Evolutionary conservation across 176 grass and related monocot genomes (phyloP).

Genomic region (Triticum urartu): DNA sequence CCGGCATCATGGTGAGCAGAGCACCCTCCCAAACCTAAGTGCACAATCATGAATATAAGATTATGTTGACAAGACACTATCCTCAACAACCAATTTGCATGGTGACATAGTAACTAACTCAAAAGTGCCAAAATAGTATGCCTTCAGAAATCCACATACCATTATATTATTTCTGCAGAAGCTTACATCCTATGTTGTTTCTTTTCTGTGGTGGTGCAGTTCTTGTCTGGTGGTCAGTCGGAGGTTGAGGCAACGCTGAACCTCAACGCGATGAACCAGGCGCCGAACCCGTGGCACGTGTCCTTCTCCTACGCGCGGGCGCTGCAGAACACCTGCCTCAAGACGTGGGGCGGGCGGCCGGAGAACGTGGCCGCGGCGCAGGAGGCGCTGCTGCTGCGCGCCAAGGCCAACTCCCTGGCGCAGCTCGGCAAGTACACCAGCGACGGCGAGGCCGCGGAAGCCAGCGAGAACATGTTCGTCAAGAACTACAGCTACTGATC

Average conservation of each 20-base stretch:
- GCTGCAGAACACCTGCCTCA: constrained; percentile 97
- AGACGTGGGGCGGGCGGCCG: constrained; percentile 84
- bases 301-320: constrained; percentile 95
- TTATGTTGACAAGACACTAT: neutral
- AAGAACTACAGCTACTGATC: constrained; percentile 96
- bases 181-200: neutral
- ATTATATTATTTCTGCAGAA: too few species aligned
- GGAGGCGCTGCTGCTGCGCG: constrained; percentile 67
- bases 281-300: constrained; percentile 89
- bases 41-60: neutral
- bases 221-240: constrained; percentile 95
- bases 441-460: constrained; percentile 79
- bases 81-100: neutral
- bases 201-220: constrained; percentile 42
- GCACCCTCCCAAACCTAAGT: neutral
- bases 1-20: constrained; percentile 79
- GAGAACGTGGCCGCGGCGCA: constrained; percentile 92
- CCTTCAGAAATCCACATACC: neutral
- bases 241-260: constrained; percentile 94
- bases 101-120: neutral
- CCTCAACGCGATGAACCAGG: constrained; percentile 98
- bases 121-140: neutral
- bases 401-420: constrained; percentile 89
- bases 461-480: constrained; percentile 87
- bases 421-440: constrained; percentile 94